phyloP scores from a whole-genome alignment of 352 stramenopile genomes.

The Phytopythium helicoides region DNA sequence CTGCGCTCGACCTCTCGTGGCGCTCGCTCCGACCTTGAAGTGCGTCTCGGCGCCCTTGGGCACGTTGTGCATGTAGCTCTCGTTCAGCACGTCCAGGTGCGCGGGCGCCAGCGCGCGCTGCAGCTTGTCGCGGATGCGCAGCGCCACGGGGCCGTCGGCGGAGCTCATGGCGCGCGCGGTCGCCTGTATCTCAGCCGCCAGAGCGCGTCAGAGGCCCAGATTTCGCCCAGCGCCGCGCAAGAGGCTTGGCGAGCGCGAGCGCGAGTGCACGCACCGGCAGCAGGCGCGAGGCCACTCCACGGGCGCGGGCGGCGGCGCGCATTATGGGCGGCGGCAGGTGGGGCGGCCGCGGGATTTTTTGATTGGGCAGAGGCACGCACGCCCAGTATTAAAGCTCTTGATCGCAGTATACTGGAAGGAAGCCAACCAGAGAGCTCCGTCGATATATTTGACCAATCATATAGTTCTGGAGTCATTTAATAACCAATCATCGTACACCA shows the following conservation, averaged over 20 bases:
- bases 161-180: constrained; percentile 27
- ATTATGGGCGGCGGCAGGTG: not conserved
- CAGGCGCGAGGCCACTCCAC: too few species aligned
- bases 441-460: too few species aligned
- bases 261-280: not conserved
- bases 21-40: constrained; percentile 95
- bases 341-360: not conserved
- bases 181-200: too few species aligned
- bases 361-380: constrained; percentile 8
- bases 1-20: too few species aligned
- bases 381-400: too few species aligned
- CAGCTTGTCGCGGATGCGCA: constrained; percentile 70
- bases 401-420: not conserved
- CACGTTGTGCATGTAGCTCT: constrained; percentile 96
- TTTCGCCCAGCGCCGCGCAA: not conserved
- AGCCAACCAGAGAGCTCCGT: too few species aligned
- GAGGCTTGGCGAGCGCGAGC: not conserved
- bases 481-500: too few species aligned
- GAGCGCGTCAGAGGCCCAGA: too few species aligned
- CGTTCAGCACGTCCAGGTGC: constrained; percentile 91
- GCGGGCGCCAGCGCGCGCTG: constrained; percentile 47
- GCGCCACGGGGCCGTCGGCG: constrained; percentile 43
- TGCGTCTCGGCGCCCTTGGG: constrained; percentile 93
- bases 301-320: not conserved
- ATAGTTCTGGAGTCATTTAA: too few species aligned